Conservation (phyloP, 305 asterid species). For the Fraxinus sp. region DNA sequence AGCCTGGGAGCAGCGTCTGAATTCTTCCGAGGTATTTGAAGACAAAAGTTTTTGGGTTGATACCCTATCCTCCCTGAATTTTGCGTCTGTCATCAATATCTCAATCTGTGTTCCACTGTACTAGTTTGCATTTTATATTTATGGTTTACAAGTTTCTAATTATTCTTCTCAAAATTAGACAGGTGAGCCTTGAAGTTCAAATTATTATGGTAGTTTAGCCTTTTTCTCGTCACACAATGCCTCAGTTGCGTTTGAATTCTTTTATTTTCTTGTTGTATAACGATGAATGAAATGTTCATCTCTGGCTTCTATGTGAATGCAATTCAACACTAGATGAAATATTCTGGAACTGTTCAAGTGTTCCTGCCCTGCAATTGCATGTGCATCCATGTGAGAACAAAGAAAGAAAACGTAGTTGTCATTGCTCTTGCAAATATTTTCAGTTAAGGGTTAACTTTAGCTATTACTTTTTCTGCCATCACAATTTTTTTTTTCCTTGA, state of each 20-base stretch:
- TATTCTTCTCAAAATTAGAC: not conserved
- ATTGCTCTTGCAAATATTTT: not conserved
- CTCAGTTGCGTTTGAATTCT: constrained; percentile 4
- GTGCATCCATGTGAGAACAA: not conserved
- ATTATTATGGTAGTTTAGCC: constrained; percentile 4
- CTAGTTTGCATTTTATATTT: not conserved
- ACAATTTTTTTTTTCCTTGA: not conserved
- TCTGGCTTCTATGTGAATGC: not conserved
- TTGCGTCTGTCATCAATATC: not conserved
- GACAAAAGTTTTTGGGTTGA: constrained; percentile 11
- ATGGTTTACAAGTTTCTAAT: constrained; percentile 3
- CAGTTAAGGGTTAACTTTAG: not conserved
- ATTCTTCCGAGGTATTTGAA: constrained; percentile 67
- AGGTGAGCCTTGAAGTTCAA: not conserved
- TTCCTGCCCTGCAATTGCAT: not conserved
- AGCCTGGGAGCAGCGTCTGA: constrained; percentile 94
- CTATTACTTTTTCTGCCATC: not conserved
- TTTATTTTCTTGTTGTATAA: not conserved
- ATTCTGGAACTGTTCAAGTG: not conserved
- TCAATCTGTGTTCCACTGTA: not conserved
- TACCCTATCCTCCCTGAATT: not conserved
- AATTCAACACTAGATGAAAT: not conserved
- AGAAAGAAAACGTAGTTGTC: not conserved
- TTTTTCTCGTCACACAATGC: not conserved
- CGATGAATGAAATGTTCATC: not conserved